Evolutionary conservation across 2,329 filamentous ascomycete genomes (phyloP), one percentile per base, ranked within the genome.

Genomic region (Calonectria crousiana): DNA sequence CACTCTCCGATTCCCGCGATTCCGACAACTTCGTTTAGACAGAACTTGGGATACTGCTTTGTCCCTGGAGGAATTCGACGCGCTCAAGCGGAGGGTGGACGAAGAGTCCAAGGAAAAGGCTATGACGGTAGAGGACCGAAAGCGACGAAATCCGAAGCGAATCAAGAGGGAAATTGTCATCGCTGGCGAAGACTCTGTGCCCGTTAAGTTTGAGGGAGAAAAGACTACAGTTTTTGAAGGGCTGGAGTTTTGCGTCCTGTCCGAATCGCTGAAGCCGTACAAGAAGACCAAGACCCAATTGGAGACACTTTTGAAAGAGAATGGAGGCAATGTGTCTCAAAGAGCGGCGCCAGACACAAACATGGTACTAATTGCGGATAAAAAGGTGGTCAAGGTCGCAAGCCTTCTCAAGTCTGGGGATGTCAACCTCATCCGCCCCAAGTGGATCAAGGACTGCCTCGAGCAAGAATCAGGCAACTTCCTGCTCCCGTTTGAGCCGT

Each of bases 1-100:
- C 74, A 98, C 97, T 0, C 86, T 99, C 49, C 93, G 97, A 0
- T 99, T 99, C 79, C 97, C 97, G 2, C 92, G 97, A 1, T 98
- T 98, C 84, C 95, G 95, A 76, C 90, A 89, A 44, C 85, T 98
- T 8, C 91, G 95, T 5, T 89, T 90, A n/a, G 97, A 98, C 84
- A 95, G 96, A 78, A 88, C 90, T 71, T 99, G 97, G 96, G 89
- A 94, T 62, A 91, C 92, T 41, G 95, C 95, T 0, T 87, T 98
- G 3, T 94, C 94, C 0, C 87, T 95, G 1, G 91, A 95, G 58
- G 94, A 95, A 58, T 98, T 98, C 79, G 85, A 93, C 23, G 90
- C 93, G 10, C 85, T 98, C 20, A 93, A 94, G 76, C 87, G 87
- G 8, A 90, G 90, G 26, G 92, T 92, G 1, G 93, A 97, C 74